phyloP scores from a whole-genome alignment of 805 yeast genomes.

The Yarrowia osloensis region DNA sequence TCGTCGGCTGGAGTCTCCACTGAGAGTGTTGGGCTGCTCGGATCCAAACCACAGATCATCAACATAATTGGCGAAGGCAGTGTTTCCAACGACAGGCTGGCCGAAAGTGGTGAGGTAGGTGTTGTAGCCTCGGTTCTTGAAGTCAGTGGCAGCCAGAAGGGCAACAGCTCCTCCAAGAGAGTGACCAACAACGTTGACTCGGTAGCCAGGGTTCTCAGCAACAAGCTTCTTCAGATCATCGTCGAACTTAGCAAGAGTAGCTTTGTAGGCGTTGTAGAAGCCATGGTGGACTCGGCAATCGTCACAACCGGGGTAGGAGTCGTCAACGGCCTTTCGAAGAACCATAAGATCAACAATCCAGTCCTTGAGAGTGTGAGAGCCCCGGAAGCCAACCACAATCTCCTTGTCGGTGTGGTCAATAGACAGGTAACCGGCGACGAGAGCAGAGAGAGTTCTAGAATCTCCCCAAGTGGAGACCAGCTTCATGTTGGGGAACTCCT shows the following conservation, averaged over 20 bases:
- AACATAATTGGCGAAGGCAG: conserved; percentile 51
- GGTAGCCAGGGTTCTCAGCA: conserved; percentile 48
- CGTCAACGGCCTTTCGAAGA: background rate
- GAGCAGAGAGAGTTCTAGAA: background rate
- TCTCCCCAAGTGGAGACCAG: conserved; percentile 18
- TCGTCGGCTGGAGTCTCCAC: conserved; percentile 11
- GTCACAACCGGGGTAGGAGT: background rate
- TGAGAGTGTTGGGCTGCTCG: background rate
- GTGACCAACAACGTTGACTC: conserved; percentile 63
- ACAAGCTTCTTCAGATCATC: background rate
- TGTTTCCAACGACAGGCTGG: conserved; percentile 64
- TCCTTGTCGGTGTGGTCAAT: conserved; percentile 3
- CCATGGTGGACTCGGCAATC: conserved; percentile 3
- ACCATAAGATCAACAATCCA: conserved; percentile 10
- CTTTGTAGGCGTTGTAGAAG: background rate
- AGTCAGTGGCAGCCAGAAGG: conserved; percentile 60
- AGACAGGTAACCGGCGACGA: conserved; percentile 4
- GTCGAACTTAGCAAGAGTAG: background rate
- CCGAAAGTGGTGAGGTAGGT: conserved; percentile 63
- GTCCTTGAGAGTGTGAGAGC: conserved; percentile 10
- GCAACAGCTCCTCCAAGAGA: conserved; percentile 77
- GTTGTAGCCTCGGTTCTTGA: conserved; percentile 51
- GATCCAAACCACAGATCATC: conserved; percentile 41
- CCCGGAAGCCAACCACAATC: conserved; percentile 10
- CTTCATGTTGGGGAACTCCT: conserved; percentile 18